phyloP scores from a whole-genome alignment of 768 basidiomycete genomes.

The Boletus coccyginus region DNA sequence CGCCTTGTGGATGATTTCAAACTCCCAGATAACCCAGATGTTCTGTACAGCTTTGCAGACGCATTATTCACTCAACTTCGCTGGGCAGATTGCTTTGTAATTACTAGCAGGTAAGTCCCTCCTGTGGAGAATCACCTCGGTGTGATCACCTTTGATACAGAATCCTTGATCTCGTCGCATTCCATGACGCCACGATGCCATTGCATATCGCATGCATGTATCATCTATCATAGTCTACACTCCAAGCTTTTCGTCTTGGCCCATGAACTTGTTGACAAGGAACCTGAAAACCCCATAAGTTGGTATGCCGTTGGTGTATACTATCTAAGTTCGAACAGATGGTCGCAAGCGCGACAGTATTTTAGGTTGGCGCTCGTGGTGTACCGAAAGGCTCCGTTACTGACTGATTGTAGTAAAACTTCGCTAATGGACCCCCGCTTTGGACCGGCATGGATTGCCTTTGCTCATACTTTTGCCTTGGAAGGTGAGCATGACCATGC shows the following conservation, averaged over 20 bases:
- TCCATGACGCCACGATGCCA: constrained; percentile 88
- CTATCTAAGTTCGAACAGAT: constrained; percentile 86
- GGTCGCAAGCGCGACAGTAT: constrained; percentile 89
- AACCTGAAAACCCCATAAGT: constrained; percentile 88
- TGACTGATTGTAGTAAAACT: constrained; percentile 66
- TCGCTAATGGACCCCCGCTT: constrained; percentile 96
- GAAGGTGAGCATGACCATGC: constrained; percentile 99
- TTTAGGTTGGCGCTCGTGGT: constrained; percentile 68
- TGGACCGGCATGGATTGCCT: constrained; percentile 95
- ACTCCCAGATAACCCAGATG: constrained; percentile 89
- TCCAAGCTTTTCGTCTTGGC: constrained; percentile 95
- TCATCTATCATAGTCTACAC: constrained; percentile 85
- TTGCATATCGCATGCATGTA: constrained; percentile 98
- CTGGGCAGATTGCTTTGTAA: constrained; percentile 91
- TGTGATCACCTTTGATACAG: constrained; percentile 38
- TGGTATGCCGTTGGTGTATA: constrained; percentile 99
- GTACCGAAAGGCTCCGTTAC: background rate
- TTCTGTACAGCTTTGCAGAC: constrained; percentile 88
- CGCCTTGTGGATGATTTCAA: constrained; percentile 81
- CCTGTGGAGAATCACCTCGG: background rate
- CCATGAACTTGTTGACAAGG: constrained; percentile 91
- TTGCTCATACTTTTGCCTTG: constrained; percentile 94
- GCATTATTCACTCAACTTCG: constrained; percentile 83
- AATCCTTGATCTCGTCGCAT: constrained; percentile 79
- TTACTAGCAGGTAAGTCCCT: constrained; percentile 68